These are phyloP conservation scores for Diaporthe destruens DNA, from an alignment of 2,329 filamentous ascomycete genomes.

Conservation along the genomic window DNA sequence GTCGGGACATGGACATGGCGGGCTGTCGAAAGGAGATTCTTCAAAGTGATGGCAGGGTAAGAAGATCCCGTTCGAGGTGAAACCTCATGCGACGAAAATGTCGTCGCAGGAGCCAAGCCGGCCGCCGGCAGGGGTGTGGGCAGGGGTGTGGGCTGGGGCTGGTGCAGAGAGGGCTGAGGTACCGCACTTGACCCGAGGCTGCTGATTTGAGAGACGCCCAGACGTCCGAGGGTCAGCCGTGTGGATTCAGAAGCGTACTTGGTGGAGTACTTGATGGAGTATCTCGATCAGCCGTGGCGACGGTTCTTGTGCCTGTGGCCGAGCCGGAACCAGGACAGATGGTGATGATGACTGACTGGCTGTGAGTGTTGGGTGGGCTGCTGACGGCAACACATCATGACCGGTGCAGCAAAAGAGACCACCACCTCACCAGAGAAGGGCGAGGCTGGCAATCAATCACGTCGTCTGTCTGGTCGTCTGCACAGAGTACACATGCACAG, in stretches of 20 bases:
- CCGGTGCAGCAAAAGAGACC: not conserved
- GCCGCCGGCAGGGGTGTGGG: constrained; percentile 32
- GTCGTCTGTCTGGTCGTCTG: too few species aligned
- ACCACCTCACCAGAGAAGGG: not conserved
- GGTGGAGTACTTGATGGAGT: too few species aligned
- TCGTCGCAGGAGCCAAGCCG: constrained; percentile 45
- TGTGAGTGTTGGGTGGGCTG: not conserved
- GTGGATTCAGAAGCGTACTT: too few species aligned
- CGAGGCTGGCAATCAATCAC: not conserved
- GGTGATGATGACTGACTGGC: not conserved
- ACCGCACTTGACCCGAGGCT: not conserved
- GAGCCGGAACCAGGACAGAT: not conserved
- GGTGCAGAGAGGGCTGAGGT: constrained; percentile 43
- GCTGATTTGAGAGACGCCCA: constrained; percentile 18
- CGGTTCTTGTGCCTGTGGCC: not conserved
- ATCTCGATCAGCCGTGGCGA: not conserved
- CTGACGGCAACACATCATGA: not conserved
- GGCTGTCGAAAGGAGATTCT: constrained; percentile 32
- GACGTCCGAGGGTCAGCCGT: constrained; percentile 26
- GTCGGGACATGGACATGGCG: constrained; percentile 32
- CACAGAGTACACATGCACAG: too few species aligned
- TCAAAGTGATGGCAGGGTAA: constrained; percentile 41
- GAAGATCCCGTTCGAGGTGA: constrained; percentile 50
- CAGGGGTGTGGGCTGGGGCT: constrained; percentile 16
- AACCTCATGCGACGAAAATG: constrained; percentile 47